phyloP scores from a whole-genome alignment of 139 green algal species.

The Limnomonas spitsbergensis region DNA sequence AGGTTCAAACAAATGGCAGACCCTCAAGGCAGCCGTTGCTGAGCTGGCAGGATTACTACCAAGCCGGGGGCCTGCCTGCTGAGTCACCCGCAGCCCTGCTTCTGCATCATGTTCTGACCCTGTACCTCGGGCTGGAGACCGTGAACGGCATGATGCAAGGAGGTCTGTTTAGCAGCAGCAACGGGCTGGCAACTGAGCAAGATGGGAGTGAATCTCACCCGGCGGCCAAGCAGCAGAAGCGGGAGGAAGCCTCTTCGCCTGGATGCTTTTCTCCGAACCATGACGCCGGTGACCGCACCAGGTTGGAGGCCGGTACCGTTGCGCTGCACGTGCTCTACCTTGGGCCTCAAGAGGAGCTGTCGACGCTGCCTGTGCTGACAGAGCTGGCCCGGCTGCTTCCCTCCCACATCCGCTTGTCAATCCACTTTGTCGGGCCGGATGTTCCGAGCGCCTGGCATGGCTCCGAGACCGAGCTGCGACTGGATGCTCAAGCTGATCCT shows the following conservation, averaged over 20 bases:
- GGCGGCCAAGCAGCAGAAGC: no score
- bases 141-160: not conserved
- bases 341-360: not conserved
- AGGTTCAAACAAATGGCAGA: no score
- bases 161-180: no score
- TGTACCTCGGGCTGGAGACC: not conserved
- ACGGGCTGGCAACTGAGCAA: no score
- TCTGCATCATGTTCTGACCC: not conserved
- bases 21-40: not conserved
- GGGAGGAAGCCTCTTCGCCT: no score
- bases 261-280: no score
- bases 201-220: no score
- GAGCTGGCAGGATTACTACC: conserved; percentile 6
- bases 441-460: conserved; percentile 8
- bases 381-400: not conserved
- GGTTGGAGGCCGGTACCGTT: not conserved
- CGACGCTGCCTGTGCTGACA: not conserved
- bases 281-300: not conserved
- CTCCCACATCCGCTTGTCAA: not conserved
- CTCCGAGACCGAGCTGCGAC: not conserved
- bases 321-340: conserved; percentile 8
- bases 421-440: conserved; percentile 19
- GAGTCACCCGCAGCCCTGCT: not conserved
- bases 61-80: not conserved
- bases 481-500: not conserved